A percentile compares a stretch with the other conserved stretches of the same genome.
Conservation (phyloP, 768 basidiomycete species). For the Auriculariales sp. region DNA sequence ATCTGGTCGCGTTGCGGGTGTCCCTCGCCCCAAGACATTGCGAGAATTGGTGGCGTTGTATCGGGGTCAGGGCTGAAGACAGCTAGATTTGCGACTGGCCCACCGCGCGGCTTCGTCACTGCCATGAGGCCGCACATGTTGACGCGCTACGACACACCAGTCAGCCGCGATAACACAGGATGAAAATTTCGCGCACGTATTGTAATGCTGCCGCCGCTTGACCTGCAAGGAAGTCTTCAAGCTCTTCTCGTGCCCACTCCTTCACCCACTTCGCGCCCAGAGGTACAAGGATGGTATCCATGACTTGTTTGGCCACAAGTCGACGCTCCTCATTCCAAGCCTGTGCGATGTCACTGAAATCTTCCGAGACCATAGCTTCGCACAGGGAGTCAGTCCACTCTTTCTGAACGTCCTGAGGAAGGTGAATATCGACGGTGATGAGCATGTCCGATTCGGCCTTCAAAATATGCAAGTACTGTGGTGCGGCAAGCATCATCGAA, state of each 20-base stretch:
- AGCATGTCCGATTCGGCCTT: constrained; percentile 82
- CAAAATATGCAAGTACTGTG: constrained; percentile 85
- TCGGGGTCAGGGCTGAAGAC: background rate
- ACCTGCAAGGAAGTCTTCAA: constrained; percentile 71
- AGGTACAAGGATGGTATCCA: constrained; percentile 74
- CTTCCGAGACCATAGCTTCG: constrained; percentile 73
- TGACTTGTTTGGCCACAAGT: constrained; percentile 60
- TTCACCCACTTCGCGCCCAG: constrained; percentile 76
- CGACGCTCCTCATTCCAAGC: constrained; percentile 85
- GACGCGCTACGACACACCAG: background rate
- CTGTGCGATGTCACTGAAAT: constrained; percentile 68
- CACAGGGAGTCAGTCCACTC: constrained; percentile 61
- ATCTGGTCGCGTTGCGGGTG: constrained; percentile 87
- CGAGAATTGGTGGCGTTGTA: constrained; percentile 62
- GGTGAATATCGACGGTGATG: constrained; percentile 56
- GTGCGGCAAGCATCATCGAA: constrained; percentile 44
- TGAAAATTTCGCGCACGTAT: constrained; percentile 31
- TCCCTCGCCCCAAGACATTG: constrained; percentile 89
- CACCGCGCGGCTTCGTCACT: no score
- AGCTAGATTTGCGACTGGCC: no score
- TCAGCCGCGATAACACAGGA: background rate
- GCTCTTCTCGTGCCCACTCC: constrained; percentile 80
- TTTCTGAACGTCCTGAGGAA: constrained; percentile 48
- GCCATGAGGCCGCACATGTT: constrained; percentile 1
- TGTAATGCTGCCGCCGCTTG: constrained; percentile 25